Conservation (phyloP, 306 rosid genomes). For the Canavalia gladiata region DNA sequence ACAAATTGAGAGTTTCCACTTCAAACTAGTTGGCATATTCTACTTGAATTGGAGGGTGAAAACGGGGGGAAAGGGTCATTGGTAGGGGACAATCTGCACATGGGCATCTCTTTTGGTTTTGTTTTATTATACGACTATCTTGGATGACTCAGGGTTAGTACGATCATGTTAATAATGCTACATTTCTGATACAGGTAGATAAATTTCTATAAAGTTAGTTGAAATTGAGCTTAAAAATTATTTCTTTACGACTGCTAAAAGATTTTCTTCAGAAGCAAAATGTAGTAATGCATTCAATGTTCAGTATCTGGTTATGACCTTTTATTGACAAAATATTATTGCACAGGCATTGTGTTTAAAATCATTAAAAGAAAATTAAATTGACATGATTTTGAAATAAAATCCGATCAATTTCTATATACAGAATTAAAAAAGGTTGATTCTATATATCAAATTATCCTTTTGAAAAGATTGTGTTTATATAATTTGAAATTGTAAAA, state of each 20-base stretch:
- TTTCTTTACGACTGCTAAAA: not conserved
- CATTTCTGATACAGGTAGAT: not conserved
- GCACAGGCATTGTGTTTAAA: not conserved
- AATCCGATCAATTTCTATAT: not conserved
- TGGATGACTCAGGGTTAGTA: not conserved
- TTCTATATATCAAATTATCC: not conserved
- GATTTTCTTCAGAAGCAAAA: not conserved
- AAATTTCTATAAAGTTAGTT: not conserved
- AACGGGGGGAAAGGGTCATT: not conserved
- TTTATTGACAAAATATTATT: not conserved
- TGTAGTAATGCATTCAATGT: not conserved
- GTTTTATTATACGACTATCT: not conserved
- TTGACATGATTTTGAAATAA: not conserved
- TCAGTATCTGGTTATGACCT: not conserved
- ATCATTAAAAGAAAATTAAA: not conserved
- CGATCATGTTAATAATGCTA: not conserved
- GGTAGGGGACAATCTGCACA: not conserved
- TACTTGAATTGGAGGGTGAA: not conserved
- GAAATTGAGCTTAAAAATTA: not conserved
- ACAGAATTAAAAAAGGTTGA: not conserved
- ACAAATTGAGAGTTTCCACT: not conserved
- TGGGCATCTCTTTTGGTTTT: slow-evolving; percentile 10
- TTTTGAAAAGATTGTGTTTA: not conserved
- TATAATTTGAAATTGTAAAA: not conserved
- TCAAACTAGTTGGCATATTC: slow-evolving; percentile 5